Evolutionary conservation across 345 rosid species (phyloP), one percentile per base, ranked within the genome.

Genomic region (Boechera divaricarpa): DNA sequence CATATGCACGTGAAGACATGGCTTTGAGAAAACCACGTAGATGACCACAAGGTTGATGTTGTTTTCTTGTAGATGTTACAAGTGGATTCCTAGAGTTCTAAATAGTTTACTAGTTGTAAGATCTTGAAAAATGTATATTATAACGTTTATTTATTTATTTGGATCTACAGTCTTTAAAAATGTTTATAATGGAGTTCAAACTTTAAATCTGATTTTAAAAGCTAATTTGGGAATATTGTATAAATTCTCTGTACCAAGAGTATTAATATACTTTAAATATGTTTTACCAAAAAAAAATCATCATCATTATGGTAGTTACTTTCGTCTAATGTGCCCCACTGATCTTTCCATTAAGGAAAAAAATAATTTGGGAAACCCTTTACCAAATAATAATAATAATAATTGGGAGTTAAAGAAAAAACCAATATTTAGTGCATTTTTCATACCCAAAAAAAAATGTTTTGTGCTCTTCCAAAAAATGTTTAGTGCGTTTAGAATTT

Each of bases 21-120:
- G 53, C 28, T 13, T 18, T 70, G 7, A 42, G 49, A 63, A 44
- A 62, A 44, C 65, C 51, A 59, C 62, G 33, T 59, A 67, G 35
- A 74, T 74, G 41, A 5, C 48, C 59, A 57, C 52, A 38, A 15
- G 18, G 47, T 51, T 51, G 44, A 12, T 56, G 65, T 61, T 75
- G 59, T 75, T 75, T 47, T 66, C 72, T 57, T 74, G 24, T 74
- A 56, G 32, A 47, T 38, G 52, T 39, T 55, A 36, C 52, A 75
- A 57, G 78, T 75, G 73, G 72, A 35, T 28, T 41, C 26, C 52
- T 74, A 74, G 78, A 44, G 18, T 65, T 74, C 18, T 64, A 13
- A 10, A 24, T 53, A 53, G 7, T 44, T 54, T 42, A 12, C 10
- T n/a, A 28, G 2, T 52, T 73, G 32, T 49, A 10, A 45, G 21